Evolutionary conservation across 768 basidiomycete species (phyloP).

Genomic region (Kwoniella bestiolae): DNA sequence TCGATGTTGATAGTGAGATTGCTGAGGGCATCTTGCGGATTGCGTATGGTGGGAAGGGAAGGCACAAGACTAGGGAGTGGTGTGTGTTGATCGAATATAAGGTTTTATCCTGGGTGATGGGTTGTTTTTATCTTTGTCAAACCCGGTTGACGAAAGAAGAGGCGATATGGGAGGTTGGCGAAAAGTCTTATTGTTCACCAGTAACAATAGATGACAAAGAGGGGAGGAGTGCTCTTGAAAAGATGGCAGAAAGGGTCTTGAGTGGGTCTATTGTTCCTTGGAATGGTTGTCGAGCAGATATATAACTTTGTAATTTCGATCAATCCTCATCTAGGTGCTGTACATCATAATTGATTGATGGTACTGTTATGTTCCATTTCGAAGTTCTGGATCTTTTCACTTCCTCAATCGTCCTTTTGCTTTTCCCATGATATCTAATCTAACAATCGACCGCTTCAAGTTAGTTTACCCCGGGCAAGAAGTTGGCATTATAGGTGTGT

Average conservation of each 20-base stretch:
- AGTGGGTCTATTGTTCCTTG: background rate
- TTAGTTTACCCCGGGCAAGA: background rate
- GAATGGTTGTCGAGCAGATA: background rate
- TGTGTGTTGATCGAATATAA: background rate
- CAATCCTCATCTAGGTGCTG: no score
- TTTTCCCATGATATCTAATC: background rate
- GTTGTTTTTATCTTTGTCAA: background rate
- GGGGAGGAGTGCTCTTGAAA: background rate
- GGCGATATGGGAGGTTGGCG: background rate
- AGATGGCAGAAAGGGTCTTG: no score
- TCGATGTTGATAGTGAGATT: constrained; percentile 7
- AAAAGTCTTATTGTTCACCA: background rate
- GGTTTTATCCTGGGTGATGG: background rate
- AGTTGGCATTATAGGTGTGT: background rate
- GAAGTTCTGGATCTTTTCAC: constrained; percentile 1
- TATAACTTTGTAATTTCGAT: no score
- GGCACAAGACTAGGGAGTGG: background rate
- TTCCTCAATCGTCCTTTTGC: background rate
- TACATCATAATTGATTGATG: background rate
- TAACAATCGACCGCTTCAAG: background rate
- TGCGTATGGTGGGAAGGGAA: background rate
- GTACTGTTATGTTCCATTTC: background rate
- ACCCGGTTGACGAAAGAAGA: background rate
- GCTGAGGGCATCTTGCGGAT: constrained; percentile 7
- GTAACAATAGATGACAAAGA: background rate